Percentiles rank a stretch among this genome's conserved stretches.
Evolutionary conservation across 306 rosid genomes (phyloP).

Genomic region (Cajanus cajan): DNA sequence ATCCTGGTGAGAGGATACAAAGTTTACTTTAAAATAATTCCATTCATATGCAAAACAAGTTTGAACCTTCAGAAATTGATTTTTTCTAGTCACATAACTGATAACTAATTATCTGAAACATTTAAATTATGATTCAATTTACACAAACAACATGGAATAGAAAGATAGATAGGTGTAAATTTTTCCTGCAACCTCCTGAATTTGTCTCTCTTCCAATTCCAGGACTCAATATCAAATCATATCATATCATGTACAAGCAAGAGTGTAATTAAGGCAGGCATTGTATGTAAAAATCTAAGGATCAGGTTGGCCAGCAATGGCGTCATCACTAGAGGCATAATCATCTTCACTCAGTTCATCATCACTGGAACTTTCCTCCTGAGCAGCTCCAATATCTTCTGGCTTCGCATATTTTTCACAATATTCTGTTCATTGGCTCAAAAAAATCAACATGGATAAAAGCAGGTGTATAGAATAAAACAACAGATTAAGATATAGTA

Average conservation of each 20-base stretch:
- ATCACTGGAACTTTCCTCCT: conserved; percentile 64
- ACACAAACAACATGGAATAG: conserved; percentile 41
- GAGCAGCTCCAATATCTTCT: conserved; percentile 57
- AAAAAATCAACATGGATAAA: conserved; percentile 16
- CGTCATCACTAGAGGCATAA: conserved; percentile 65
- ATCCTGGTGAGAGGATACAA: background rate
- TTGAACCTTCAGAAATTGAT: conserved; percentile 11
- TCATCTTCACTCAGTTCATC: conserved; percentile 84
- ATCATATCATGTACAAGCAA: conserved; percentile 52
- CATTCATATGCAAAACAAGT: conserved; percentile 13
- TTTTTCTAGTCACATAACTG: conserved; percentile 4
- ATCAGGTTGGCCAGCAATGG: conserved; percentile 69
- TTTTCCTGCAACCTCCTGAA: conserved; percentile 43
- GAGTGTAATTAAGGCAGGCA: conserved; percentile 23
- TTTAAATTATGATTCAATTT: conserved; percentile 45
- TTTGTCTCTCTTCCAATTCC: conserved; percentile 39
- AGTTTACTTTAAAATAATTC: background rate
- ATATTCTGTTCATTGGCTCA: conserved; percentile 53
- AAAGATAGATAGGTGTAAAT: conserved; percentile 33
- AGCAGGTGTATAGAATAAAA: conserved; percentile 11
- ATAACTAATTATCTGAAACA: conserved; percentile 35
- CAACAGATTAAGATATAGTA: conserved; percentile 6
- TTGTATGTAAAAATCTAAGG: conserved; percentile 39
- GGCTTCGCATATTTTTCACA: conserved; percentile 80
- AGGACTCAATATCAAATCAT: conserved; percentile 32